A percentile compares a stretch with the other conserved stretches of the same genome.
Evolutionary conservation across 2,329 filamentous ascomycete genomes (phyloP).

Genomic region (Xenosphaeropsis pyriputrescens): DNA sequence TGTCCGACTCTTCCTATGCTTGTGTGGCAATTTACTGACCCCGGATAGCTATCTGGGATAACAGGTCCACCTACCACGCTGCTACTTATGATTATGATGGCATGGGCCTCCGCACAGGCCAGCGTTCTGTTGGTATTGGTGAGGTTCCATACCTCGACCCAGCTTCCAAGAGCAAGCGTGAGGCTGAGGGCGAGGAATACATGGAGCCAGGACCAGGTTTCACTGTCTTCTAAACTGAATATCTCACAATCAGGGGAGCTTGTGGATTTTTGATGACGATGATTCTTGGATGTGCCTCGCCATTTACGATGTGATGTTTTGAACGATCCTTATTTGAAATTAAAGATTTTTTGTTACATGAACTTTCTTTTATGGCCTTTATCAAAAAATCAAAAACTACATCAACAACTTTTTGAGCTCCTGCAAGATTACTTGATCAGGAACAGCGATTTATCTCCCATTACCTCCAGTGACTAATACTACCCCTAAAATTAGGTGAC

Average conservation of each 20-base stretch:
- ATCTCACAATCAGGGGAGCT: constrained; percentile 5
- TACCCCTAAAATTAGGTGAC: no score
- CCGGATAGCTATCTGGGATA: constrained; percentile 36
- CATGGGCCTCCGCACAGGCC: constrained; percentile 27
- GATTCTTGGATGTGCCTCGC: no score
- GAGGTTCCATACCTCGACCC: constrained; percentile 36
- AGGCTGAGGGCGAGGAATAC: constrained; percentile 17
- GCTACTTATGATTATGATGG: constrained; percentile 37
- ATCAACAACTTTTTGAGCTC: no score
- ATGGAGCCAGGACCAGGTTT: neutral
- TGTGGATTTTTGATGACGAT: no score
- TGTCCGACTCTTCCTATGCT: neutral
- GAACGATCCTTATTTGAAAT: no score
- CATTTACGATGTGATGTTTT: no score
- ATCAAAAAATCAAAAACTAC: no score
- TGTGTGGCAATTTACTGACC: neutral
- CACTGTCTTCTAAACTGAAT: neutral
- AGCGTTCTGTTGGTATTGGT: constrained; percentile 32
- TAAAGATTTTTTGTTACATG: no score
- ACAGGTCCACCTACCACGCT: constrained; percentile 36
- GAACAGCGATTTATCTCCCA: no score
- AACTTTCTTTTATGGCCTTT: no score
- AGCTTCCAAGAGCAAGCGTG: constrained; percentile 25
- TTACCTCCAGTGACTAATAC: no score
- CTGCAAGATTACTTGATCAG: no score